Conservation (phyloP, 345 rosid genomes). For the Populus simonii region DNA sequence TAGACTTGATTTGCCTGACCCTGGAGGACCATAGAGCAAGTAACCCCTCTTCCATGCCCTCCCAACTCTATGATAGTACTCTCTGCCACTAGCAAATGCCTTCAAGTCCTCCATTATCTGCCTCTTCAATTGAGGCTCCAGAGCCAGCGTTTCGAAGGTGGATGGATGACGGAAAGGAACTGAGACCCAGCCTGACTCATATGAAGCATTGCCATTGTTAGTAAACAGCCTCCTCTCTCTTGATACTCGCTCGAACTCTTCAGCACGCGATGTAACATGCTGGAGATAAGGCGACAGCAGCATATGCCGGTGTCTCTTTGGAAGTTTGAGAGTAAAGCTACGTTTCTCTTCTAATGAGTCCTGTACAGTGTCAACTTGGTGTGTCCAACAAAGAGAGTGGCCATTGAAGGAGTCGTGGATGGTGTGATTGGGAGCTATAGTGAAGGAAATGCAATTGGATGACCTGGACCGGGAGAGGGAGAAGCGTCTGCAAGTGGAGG, state of each 20-base stretch:
- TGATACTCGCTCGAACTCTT: slow-evolving; percentile 45
- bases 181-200: slow-evolving; percentile 31
- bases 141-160: slow-evolving; percentile 17
- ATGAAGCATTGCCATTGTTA: slow-evolving; percentile 44
- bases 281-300: slow-evolving; percentile 35
- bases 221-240: slow-evolving; percentile 42
- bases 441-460: slow-evolving; percentile 38
- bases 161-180: slow-evolving; percentile 21
- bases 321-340: slow-evolving; percentile 43
- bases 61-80: slow-evolving; percentile 17
- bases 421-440: slow-evolving; percentile 45
- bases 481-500: slow-evolving; percentile 39
- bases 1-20: slow-evolving; percentile 19
- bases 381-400: slow-evolving; percentile 40
- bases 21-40: slow-evolving; percentile 23
- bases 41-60: slow-evolving; percentile 27
- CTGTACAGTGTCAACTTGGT: slow-evolving; percentile 48
- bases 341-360: slow-evolving; percentile 47
- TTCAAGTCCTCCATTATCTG: slow-evolving; percentile 13
- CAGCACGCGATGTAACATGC: slow-evolving; percentile 34
- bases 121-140: slow-evolving; percentile 15
- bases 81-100: slow-evolving; percentile 13
- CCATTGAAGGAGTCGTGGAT: slow-evolving; percentile 34
- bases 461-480: slow-evolving; percentile 45
- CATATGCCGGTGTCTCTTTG: slow-evolving; percentile 29